Conservation (phyloP, 2,329 filamentous ascomycete genomes). For the Aspergillus alliaceus region DNA sequence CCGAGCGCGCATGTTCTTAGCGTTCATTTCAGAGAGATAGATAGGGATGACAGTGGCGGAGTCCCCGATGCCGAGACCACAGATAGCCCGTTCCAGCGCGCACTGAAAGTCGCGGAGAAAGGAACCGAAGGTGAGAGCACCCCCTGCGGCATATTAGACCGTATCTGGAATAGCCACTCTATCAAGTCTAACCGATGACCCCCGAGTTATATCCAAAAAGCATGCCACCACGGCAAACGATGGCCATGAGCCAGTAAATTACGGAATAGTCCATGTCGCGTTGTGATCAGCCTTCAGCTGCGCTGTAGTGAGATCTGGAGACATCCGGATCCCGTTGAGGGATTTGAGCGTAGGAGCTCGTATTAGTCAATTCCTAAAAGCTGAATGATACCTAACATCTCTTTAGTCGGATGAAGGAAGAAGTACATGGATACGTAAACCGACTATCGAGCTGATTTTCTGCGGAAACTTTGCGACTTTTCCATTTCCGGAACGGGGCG, state of each 20-base stretch:
- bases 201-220: conserved; percentile 46
- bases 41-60: conserved; percentile 47
- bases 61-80: conserved; percentile 51
- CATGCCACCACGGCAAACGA: conserved; percentile 54
- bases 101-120: conserved; percentile 47
- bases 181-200: conserved; percentile 38
- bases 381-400: too few relatives aligned
- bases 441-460: too few relatives aligned
- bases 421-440: too few relatives aligned
- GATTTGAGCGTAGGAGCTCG: background rate
- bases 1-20: conserved; percentile 48
- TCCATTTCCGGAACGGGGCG: too few relatives aligned
- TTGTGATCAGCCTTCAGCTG: background rate
- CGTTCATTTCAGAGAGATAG: conserved; percentile 47
- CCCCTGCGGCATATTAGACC: conserved; percentile 30
- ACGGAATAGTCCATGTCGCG: conserved; percentile 41
- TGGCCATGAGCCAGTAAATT: conserved; percentile 54
- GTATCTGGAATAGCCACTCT: background rate
- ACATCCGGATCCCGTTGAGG: conserved; percentile 14
- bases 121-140: conserved; percentile 48
- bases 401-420: too few relatives aligned
- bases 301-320: background rate
- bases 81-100: conserved; percentile 48
- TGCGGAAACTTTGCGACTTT: too few relatives aligned
- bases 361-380: background rate